phyloP scores from a whole-genome alignment of 1,284 basidiomycete genomes.

The Rhodotorula glutinis region DNA sequence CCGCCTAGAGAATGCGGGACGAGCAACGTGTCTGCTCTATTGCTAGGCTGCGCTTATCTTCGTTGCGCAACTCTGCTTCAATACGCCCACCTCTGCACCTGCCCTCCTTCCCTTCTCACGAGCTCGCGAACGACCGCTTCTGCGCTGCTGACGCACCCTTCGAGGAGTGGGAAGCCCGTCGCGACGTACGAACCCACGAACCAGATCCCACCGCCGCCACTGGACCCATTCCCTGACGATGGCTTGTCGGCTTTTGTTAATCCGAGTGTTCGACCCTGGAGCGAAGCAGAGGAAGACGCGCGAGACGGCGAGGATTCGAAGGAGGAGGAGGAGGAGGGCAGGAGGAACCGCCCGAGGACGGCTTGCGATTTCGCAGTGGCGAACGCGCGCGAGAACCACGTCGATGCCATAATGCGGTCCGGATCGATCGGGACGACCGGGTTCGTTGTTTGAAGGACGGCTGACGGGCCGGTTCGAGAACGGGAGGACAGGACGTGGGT shows the following conservation, averaged over 20 bases:
- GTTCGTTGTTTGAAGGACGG: conserved; percentile 69
- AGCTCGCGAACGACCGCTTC: conserved; percentile 52
- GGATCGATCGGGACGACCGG: conserved; percentile 59
- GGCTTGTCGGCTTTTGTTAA: too few species aligned
- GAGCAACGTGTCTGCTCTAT: too few species aligned
- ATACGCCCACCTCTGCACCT: not conserved
- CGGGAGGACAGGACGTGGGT: conserved; percentile 55
- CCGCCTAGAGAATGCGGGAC: too few species aligned
- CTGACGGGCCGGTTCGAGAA: not conserved
- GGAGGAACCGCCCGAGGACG: conserved; percentile 53
- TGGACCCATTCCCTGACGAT: too few species aligned
- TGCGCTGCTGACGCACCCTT: conserved; percentile 64
- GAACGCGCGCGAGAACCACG: conserved; percentile 62
- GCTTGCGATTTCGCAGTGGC: conserved; percentile 56
- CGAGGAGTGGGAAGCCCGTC: conserved; percentile 61
- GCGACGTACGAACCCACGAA: conserved; percentile 60
- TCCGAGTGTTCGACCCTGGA: conserved; percentile 3
- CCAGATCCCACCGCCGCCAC: conserved; percentile 52
- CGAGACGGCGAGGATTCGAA: too few species aligned
- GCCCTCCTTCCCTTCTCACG: not conserved
- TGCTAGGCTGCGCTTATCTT: too few species aligned
- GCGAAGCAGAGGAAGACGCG: not conserved
- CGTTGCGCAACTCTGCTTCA: not conserved
- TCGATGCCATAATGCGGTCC: conserved; percentile 57
- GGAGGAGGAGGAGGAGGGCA: conserved; percentile 46